Evolutionary conservation across 192 early-diverging fungal species (phyloP).

Genomic region (Dispira parvispora): DNA sequence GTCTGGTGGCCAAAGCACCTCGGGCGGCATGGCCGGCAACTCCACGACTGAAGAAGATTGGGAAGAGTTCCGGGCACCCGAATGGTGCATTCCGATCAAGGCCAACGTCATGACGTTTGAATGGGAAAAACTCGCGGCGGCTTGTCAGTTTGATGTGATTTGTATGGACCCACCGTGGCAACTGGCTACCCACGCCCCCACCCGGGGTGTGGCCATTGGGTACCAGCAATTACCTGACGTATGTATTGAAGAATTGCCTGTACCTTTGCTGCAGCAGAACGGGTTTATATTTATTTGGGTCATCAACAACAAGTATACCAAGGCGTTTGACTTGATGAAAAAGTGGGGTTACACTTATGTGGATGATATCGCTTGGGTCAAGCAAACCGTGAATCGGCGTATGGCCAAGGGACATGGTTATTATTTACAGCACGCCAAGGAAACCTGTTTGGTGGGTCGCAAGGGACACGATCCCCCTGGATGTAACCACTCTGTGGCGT

Average conservation of each 20-base stretch:
- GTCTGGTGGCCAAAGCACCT: constrained; percentile 3
- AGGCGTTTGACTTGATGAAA: constrained; percentile 85
- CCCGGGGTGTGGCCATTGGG: constrained; percentile 82
- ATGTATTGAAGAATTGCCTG: constrained; percentile 82
- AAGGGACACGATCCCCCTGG: constrained; percentile 64
- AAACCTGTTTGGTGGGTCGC: constrained; percentile 89
- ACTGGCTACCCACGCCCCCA: constrained; percentile 82
- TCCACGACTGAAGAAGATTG: constrained; percentile 21
- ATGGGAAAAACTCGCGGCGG: constrained; percentile 61
- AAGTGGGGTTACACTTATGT: constrained; percentile 92
- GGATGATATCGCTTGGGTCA: constrained; percentile 95
- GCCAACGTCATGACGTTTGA: constrained; percentile 94
- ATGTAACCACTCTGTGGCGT: constrained; percentile 51
- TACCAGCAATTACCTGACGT: constrained; percentile 92
- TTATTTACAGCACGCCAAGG: constrained; percentile 94
- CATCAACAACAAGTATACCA: constrained; percentile 95
- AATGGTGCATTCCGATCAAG: constrained; percentile 90
- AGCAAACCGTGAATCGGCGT: constrained; percentile 87
- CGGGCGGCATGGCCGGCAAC: background rate
- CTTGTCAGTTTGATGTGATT: constrained; percentile 86
- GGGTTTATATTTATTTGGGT: constrained; percentile 98
- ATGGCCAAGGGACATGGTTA: constrained; percentile 97
- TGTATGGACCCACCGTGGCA: constrained; percentile 97
- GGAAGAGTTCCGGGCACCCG: constrained; percentile 74
- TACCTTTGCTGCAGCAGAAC: constrained; percentile 64